These are phyloP conservation scores for Monilinia laxa DNA, from an alignment of 2,329 filamentous ascomycete species.

Conservation along the genomic window DNA sequence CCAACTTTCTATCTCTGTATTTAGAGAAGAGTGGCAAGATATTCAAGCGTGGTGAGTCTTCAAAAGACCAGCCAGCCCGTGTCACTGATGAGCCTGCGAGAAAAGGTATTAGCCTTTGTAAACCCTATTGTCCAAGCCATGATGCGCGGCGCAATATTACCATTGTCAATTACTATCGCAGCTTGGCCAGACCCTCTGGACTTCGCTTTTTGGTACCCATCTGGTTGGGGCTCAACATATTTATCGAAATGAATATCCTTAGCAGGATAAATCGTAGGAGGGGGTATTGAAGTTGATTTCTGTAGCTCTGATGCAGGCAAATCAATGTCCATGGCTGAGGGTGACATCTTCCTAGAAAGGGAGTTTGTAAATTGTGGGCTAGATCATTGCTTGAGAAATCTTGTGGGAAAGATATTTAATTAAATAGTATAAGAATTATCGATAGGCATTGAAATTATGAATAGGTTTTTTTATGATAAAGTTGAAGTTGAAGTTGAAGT, in stretches of 20 bases:
- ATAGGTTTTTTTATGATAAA: conserved; percentile 1
- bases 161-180: conserved; percentile 97
- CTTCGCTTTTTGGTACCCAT: conserved; percentile 65
- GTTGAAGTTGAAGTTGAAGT: not conserved
- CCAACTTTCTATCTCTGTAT: conserved; percentile 91
- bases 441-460: not conserved
- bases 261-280: conserved; percentile 57
- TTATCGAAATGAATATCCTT: conserved; percentile 62
- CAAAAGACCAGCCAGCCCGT: conserved; percentile 95
- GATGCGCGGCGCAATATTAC: conserved; percentile 47
- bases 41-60: conserved; percentile 73
- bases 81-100: conserved; percentile 76
- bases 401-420: not conserved
- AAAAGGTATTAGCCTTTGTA: conserved; percentile 25
- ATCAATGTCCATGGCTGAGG: conserved; percentile 36
- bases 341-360: conserved; percentile 36
- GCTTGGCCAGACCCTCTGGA: conserved; percentile 55
- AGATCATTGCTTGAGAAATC: conserved; percentile 9
- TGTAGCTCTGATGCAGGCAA: conserved; percentile 45
- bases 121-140: not conserved
- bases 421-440: not conserved
- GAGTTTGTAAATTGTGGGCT: conserved; percentile 1
- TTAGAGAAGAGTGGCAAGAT: conserved; percentile 90
- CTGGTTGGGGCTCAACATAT: conserved; percentile 53
- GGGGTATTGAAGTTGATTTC: conserved; percentile 50